A percentile compares a stretch with the other conserved stretches of the same genome.
Evolutionary conservation across 176 grass and related monocot genomes (phyloP).

Genomic region (Dendrocalamus sinicus): DNA sequence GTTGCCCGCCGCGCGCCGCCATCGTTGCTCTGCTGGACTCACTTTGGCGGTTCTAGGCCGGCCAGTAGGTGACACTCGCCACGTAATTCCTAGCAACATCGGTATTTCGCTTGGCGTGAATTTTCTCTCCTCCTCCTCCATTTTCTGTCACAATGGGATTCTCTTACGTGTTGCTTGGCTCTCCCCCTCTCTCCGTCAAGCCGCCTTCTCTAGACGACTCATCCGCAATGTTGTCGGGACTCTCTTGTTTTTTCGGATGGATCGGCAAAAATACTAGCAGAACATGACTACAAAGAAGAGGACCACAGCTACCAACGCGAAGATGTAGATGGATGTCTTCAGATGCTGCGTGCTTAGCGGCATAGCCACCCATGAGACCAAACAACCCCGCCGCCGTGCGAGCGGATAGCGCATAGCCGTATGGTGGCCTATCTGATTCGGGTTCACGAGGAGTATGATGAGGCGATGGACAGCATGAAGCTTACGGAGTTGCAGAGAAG

Average conservation of each 20-base stretch:
- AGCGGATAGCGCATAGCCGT: background rate
- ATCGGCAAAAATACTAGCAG: background rate
- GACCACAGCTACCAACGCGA: background rate
- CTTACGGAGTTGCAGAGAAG: constrained; percentile 54
- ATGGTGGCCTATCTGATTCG: too few relatives aligned
- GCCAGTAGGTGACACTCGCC: constrained; percentile 51
- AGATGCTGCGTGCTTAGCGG: constrained; percentile 1
- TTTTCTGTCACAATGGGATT: too few relatives aligned
- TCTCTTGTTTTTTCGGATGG: background rate
- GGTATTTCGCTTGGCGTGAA: constrained; percentile 37
- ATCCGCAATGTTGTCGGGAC: too few relatives aligned
- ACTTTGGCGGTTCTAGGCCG: constrained; percentile 41
- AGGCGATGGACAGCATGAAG: constrained; percentile 45
- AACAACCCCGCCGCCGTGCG: background rate
- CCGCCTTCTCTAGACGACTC: background rate
- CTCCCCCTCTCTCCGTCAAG: too few relatives aligned
- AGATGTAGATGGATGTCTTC: background rate
- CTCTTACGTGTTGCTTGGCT: too few relatives aligned
- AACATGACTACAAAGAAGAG: background rate
- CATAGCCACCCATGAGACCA: background rate
- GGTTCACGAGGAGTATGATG: constrained; percentile 43
- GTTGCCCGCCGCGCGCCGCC: background rate
- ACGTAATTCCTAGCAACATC: constrained; percentile 44
- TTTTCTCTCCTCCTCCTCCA: background rate
- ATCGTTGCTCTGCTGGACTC: constrained; percentile 1